Evolutionary conservation across 2,329 filamentous ascomycete species (phyloP).

Genomic region (Rutstroemia sp.): DNA sequence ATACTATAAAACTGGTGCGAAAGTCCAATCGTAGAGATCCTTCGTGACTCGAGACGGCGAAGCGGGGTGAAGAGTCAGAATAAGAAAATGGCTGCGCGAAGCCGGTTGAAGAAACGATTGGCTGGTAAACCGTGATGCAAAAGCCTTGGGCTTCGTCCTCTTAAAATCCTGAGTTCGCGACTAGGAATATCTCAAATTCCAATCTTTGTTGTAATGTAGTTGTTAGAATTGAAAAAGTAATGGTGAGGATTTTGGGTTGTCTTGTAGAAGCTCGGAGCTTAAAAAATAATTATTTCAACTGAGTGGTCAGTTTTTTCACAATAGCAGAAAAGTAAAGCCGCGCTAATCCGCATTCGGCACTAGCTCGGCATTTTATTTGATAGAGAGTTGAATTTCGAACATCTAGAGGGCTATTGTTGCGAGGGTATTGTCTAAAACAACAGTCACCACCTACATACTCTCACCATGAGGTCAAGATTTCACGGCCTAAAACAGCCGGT

Average conservation of each 20-base stretch:
- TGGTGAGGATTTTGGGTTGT: background rate
- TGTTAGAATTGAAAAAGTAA: background rate
- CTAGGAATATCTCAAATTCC: no score
- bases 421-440: background rate
- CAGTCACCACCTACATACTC: background rate
- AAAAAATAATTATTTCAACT: background rate
- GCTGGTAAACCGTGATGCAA: no score
- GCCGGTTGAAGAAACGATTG: no score
- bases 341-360: background rate
- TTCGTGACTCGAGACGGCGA: constrained; percentile 11
- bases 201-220: no score
- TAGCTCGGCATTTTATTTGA: constrained; percentile 3
- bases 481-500: constrained; percentile 6
- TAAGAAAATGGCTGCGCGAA: constrained; percentile 1
- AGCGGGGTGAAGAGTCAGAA: constrained; percentile 22
- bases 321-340: background rate
- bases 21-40: constrained; percentile 7
- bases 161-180: no score
- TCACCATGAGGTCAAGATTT: constrained; percentile 10
- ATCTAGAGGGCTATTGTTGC: background rate
- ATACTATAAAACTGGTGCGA: background rate
- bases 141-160: no score
- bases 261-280: background rate
- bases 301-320: constrained; percentile 4
- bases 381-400: background rate